phyloP scores from a whole-genome alignment of 768 basidiomycete species.

The Mycena alexandri region DNA sequence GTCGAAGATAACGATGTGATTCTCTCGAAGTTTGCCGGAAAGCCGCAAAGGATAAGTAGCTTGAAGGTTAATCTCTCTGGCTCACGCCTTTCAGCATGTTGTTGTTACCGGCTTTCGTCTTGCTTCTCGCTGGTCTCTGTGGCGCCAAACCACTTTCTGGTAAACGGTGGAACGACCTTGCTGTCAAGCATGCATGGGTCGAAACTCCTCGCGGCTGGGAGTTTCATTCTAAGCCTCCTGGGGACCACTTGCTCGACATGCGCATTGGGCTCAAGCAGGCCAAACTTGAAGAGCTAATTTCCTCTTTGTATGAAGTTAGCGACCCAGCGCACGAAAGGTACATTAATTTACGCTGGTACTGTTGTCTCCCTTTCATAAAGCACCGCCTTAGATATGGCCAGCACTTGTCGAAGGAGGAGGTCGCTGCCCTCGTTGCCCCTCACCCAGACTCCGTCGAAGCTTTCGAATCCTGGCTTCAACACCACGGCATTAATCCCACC shows the following conservation, averaged over 20 bases:
- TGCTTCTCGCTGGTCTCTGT: constrained; percentile 41
- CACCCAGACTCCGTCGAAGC: constrained; percentile 64
- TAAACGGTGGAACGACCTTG: constrained; percentile 51
- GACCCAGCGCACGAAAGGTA: constrained; percentile 65
- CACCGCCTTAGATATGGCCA: constrained; percentile 55
- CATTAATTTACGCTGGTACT: not conserved
- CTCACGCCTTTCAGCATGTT: constrained; percentile 39
- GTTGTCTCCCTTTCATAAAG: constrained; percentile 1
- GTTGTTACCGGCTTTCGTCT: constrained; percentile 43
- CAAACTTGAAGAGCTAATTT: constrained; percentile 61
- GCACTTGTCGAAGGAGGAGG: constrained; percentile 74
- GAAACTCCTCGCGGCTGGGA: constrained; percentile 65
- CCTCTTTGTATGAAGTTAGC: constrained; percentile 67
- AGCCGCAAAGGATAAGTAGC: constrained; percentile 7
- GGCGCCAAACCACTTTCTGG: constrained; percentile 48
- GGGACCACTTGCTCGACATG: constrained; percentile 63
- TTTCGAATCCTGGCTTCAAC: constrained; percentile 72
- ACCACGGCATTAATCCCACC: constrained; percentile 63
- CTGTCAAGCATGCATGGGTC: constrained; percentile 45
- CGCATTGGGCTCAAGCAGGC: constrained; percentile 70
- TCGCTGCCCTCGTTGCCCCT: constrained; percentile 72
- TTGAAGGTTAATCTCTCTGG: not conserved
- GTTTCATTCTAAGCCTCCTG: constrained; percentile 56
- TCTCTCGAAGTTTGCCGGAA: constrained; percentile 3
- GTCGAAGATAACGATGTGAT: constrained; percentile 26